Percentiles rank a stretch among this genome's conserved stretches.
phyloP scores from a whole-genome alignment of 352 stramenopile genomes.

The Phytophthora agathidicida region DNA sequence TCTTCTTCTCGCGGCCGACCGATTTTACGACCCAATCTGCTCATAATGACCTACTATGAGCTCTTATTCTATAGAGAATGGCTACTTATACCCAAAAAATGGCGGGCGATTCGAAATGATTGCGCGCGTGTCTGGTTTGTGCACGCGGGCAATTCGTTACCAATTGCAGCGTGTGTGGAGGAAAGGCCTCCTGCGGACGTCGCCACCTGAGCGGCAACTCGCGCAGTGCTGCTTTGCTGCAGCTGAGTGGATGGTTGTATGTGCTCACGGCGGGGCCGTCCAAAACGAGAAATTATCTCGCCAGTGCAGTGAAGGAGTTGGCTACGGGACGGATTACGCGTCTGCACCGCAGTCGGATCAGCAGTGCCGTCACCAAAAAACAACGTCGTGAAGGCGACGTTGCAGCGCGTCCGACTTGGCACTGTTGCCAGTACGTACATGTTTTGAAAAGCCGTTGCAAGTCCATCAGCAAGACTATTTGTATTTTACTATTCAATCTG shows the following conservation, averaged over 20 bases:
- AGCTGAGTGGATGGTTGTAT: constrained; percentile 6
- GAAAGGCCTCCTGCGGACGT: constrained; percentile 4
- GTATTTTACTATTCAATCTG: too few relatives aligned
- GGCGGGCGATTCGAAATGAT: constrained; percentile 4
- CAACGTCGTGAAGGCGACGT: neutral
- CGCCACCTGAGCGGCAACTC: neutral
- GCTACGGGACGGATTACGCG: neutral
- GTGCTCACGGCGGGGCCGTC: neutral
- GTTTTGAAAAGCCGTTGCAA: too few relatives aligned
- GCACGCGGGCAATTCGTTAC: constrained; percentile 16
- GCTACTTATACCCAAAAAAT: too few relatives aligned
- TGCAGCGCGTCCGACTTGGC: neutral
- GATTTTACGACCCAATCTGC: neutral
- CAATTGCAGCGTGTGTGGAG: constrained; percentile 16
- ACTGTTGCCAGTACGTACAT: neutral
- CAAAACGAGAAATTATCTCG: constrained; percentile 16
- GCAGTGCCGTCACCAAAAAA: neutral
- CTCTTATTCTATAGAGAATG: neutral
- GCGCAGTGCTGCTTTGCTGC: neutral
- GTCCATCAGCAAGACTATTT: too few relatives aligned
- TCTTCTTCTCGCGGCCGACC: neutral
- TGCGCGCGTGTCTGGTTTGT: neutral
- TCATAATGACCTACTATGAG: neutral
- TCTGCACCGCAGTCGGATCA: neutral
- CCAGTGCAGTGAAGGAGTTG: too few relatives aligned